Evolutionary conservation across 225 moss, liverwort and hornwort genomes (phyloP).

Genomic region (Bryum argenteum): DNA sequence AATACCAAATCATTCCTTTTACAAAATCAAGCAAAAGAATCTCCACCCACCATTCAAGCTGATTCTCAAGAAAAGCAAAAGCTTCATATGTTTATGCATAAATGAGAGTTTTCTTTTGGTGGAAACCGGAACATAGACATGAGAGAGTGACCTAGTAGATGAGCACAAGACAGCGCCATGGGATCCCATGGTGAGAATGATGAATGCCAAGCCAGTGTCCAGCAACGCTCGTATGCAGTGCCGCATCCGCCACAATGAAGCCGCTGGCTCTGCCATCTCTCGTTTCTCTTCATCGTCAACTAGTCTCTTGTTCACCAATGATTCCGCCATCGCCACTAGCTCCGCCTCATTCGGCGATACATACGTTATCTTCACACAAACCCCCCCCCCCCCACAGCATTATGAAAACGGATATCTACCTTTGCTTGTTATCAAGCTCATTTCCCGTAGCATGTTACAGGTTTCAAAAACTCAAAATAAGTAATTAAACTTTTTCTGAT

Average conservation of each 20-base stretch:
- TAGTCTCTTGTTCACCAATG: slow-evolving; percentile 37
- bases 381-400: not conserved
- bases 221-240: slow-evolving; percentile 63
- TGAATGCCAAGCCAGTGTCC: slow-evolving; percentile 66
- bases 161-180: slow-evolving; percentile 89
- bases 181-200: slow-evolving; percentile 82
- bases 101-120: too few species aligned
- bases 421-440: too few species aligned
- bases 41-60: too few species aligned
- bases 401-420: too few species aligned
- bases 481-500: too few species aligned
- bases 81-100: too few species aligned
- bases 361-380: slow-evolving; percentile 70
- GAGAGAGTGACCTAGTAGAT: slow-evolving; percentile 16
- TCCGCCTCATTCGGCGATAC: slow-evolving; percentile 88
- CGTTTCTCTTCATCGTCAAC: slow-evolving; percentile 22
- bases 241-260: slow-evolving; percentile 57
- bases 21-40: too few species aligned
- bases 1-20: too few species aligned
- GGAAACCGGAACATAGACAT: not conserved
- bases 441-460: too few species aligned
- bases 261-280: slow-evolving; percentile 43
- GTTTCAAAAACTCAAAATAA: too few species aligned
- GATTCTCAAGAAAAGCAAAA: too few species aligned
- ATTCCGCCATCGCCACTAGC: slow-evolving; percentile 80